These are phyloP conservation scores for Cercophora samala DNA, from an alignment of 495 filamentous ascomycete genomes.

Conservation along the genomic window DNA sequence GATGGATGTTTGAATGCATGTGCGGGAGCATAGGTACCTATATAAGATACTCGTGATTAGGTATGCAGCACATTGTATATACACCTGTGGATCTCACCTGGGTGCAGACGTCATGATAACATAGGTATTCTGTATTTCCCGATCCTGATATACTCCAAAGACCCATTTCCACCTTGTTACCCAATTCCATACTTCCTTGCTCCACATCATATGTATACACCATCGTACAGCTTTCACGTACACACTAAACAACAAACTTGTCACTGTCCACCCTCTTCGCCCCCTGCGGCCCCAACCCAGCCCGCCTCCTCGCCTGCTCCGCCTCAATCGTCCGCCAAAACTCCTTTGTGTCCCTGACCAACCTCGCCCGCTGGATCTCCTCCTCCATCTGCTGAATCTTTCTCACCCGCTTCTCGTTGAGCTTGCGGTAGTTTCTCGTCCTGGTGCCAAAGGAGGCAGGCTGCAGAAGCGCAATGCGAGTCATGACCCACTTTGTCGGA, in stretches of 20 bases:
- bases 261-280: constrained; percentile 12
- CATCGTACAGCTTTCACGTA: background rate
- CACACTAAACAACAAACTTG: constrained; percentile 12
- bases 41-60: too few relatives aligned
- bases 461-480: constrained; percentile 15
- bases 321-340: constrained; percentile 20
- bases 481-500: constrained; percentile 18
- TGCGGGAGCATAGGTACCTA: too few relatives aligned
- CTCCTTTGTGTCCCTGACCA: constrained; percentile 20
- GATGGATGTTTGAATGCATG: too few relatives aligned
- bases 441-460: constrained; percentile 12
- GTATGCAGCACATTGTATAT: too few relatives aligned
- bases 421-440: constrained; percentile 13
- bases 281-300: background rate
- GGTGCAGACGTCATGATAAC: too few relatives aligned
- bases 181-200: too few relatives aligned
- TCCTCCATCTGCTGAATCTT: constrained; percentile 19
- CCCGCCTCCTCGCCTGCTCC: constrained; percentile 14
- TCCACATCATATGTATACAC: background rate
- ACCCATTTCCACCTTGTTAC: too few relatives aligned
- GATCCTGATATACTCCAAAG: too few relatives aligned
- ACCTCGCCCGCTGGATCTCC: constrained; percentile 17
- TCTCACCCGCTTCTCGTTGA: constrained; percentile 17
- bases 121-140: too few relatives aligned
- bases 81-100: too few relatives aligned